phyloP scores from a whole-genome alignment of 2,329 filamentous ascomycete species.

The Pseudomassariella vexata region DNA sequence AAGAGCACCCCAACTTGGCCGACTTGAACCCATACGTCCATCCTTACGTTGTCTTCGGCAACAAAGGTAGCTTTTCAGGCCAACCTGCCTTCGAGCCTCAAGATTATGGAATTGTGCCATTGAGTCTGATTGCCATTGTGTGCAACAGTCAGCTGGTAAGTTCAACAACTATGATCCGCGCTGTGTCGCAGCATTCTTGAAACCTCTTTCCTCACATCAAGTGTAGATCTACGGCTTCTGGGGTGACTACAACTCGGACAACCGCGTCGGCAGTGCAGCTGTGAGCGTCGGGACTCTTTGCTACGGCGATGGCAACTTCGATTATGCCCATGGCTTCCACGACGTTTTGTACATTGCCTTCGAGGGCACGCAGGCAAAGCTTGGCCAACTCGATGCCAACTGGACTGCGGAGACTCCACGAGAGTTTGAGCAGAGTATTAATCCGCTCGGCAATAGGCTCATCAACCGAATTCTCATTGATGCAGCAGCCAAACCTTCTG shows the following conservation, averaged over 20 bases:
- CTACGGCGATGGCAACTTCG: conserved; percentile 1
- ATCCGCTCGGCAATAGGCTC: too few species aligned
- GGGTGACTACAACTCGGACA: conserved; percentile 5
- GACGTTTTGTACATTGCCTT: conserved; percentile 2
- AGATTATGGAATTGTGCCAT: conserved; percentile 35
- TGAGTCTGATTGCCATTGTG: conserved; percentile 46
- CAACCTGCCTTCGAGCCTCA: conserved; percentile 34
- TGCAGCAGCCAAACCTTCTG: too few species aligned
- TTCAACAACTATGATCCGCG: too few species aligned
- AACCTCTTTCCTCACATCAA: not conserved
- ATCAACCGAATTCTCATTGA: too few species aligned
- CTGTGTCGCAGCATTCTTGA: too few species aligned
- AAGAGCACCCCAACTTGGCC: conserved; percentile 28
- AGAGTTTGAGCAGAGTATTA: conserved; percentile 1
- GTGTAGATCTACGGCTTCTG: conserved; percentile 2
- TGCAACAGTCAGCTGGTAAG: not conserved
- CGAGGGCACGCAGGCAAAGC: not conserved
- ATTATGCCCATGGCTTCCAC: not conserved
- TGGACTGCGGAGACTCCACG: conserved; percentile 1
- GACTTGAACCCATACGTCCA: conserved; percentile 48
- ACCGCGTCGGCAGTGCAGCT: conserved; percentile 2
- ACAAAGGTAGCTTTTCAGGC: conserved; percentile 26
- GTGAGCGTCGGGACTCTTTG: conserved; percentile 1
- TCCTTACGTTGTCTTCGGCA: conserved; percentile 50
- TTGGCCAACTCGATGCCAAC: not conserved